These are phyloP conservation scores for Suillus cothurnatus DNA, from an alignment of 768 basidiomycete species.

Conservation along the genomic window DNA sequence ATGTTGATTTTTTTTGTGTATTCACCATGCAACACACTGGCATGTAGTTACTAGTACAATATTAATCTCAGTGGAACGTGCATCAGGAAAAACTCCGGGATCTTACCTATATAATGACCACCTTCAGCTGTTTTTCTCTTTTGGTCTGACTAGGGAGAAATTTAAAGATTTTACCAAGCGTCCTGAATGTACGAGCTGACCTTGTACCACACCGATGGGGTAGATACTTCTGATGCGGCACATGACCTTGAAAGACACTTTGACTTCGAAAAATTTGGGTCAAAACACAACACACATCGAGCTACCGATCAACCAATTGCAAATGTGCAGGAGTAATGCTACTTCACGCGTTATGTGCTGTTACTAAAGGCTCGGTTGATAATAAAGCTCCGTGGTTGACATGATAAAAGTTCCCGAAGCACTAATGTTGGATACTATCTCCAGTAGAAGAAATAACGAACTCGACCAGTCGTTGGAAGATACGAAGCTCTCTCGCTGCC, in stretches of 20 bases:
- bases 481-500: neutral
- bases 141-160: too few relatives aligned
- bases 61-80: too few relatives aligned
- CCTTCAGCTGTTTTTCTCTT: too few relatives aligned
- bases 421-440: neutral
- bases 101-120: too few relatives aligned
- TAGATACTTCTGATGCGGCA: too few relatives aligned
- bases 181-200: too few relatives aligned
- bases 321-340: neutral
- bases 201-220: too few relatives aligned
- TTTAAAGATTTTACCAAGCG: too few relatives aligned
- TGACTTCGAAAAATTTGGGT: neutral
- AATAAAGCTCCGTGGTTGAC: neutral
- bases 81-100: too few relatives aligned
- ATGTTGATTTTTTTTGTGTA: too few relatives aligned
- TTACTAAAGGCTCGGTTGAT: neutral
- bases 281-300: neutral
- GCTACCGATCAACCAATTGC: neutral
- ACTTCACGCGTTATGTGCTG: neutral
- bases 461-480: neutral
- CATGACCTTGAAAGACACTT: neutral
- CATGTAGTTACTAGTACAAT: too few relatives aligned
- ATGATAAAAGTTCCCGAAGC: neutral
- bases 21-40: too few relatives aligned
- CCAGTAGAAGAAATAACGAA: neutral